Percentiles rank a stretch among this genome's conserved stretches.
Conservation (phyloP, 371 early-diverging fungal genomes). For the Actinomucor elegans region DNA sequence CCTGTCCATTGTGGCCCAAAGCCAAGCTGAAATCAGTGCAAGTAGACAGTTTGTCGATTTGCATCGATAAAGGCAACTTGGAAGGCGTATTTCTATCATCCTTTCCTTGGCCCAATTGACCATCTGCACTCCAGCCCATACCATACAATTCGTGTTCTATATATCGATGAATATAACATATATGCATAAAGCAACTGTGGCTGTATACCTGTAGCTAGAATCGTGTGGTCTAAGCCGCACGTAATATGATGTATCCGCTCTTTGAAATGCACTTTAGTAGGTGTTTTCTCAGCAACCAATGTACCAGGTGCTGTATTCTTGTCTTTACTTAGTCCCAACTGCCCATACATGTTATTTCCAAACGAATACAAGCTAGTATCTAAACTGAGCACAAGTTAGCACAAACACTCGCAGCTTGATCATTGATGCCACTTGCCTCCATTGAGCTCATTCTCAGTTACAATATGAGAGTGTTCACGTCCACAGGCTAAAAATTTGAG, state of each 20-base stretch:
- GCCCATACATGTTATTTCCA: conserved; percentile 74
- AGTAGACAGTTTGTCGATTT: conserved; percentile 56
- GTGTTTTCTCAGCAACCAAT: conserved; percentile 20
- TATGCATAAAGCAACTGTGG: no score
- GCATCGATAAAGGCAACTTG: conserved; percentile 29
- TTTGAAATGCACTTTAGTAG: conserved; percentile 15
- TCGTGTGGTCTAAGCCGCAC: conserved; percentile 78
- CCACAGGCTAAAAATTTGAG: conserved; percentile 39
- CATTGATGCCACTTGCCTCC: neutral
- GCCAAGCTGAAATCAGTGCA: conserved; percentile 76
- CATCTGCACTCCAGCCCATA: conserved; percentile 86
- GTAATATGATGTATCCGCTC: conserved; percentile 50
- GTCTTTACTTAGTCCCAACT: conserved; percentile 55
- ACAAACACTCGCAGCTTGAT: neutral
- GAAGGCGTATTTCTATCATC: conserved; percentile 50
- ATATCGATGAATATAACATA: no score
- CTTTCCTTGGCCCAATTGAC: conserved; percentile 72
- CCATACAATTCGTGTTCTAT: conserved; percentile 50
- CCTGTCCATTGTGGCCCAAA: conserved; percentile 44
- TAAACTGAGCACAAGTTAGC: no score
- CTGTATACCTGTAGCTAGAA: conserved; percentile 61
- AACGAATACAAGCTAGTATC: conserved; percentile 54
- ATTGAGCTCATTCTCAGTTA: conserved; percentile 25
- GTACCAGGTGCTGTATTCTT: conserved; percentile 34
- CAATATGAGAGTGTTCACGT: conserved; percentile 63